phyloP scores from a whole-genome alignment of 257 asterid species.

The Plantago ovata region DNA sequence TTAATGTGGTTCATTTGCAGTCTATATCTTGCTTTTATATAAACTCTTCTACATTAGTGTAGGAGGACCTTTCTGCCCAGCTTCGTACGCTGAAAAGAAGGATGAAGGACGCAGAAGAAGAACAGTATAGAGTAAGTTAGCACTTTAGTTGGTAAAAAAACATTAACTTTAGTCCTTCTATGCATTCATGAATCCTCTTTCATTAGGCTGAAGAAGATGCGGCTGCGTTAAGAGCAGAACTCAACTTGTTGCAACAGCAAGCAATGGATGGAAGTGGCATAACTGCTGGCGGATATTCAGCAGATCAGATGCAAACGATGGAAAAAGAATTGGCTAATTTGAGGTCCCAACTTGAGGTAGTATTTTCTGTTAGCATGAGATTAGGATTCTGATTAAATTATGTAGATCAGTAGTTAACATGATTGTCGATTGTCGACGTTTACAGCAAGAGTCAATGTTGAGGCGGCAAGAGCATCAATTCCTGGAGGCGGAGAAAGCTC shows the following conservation, averaged over 20 bases:
- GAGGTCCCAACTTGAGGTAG: conserved; percentile 84
- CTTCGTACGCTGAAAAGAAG: conserved; percentile 81
- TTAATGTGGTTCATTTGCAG: not conserved
- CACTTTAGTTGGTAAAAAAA: conserved; percentile 19
- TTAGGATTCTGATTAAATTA: conserved; percentile 14
- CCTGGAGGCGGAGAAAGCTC: conserved; percentile 71
- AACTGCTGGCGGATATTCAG: conserved; percentile 40
- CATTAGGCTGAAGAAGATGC: conserved; percentile 97
- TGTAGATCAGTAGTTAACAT: conserved; percentile 11
- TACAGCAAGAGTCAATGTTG: conserved; percentile 67
- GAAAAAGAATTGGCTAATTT: conserved; percentile 70
- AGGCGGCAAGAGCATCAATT: conserved; percentile 72
- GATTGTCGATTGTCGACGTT: conserved; percentile 20
- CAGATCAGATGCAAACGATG: conserved; percentile 71
- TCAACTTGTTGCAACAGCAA: conserved; percentile 84
- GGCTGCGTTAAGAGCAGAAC: conserved; percentile 83
- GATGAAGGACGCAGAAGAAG: conserved; percentile 96
- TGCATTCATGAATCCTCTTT: conserved; percentile 23
- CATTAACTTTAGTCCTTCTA: conserved; percentile 10
- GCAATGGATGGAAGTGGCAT: conserved; percentile 49
- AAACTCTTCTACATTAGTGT: conserved; percentile 27
- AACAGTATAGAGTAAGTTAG: conserved; percentile 76
- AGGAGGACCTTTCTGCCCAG: conserved; percentile 98
- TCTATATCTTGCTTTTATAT: conserved; percentile 14
- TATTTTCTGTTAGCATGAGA: conserved; percentile 20